Evolutionary conservation across 306 rosid species (phyloP).

Genomic region (Cucumis cinereus): DNA sequence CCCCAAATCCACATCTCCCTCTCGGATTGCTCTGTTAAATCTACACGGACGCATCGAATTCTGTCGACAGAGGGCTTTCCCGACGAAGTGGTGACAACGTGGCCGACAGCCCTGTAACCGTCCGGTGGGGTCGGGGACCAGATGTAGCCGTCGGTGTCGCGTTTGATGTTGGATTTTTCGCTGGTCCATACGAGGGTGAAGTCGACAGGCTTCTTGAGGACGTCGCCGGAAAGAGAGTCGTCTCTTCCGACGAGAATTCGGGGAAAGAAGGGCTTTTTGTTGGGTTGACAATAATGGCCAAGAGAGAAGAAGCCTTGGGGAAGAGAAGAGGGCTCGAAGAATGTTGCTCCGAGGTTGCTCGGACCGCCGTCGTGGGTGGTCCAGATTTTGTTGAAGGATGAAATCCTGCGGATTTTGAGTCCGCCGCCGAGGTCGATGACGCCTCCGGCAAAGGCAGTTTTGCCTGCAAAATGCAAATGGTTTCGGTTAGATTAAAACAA

Average conservation of each 20-base stretch:
- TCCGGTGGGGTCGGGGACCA: slow-evolving; percentile 58
- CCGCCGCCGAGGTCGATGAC: slow-evolving; percentile 61
- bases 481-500: too few relatives aligned
- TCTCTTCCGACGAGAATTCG: slow-evolving; percentile 50
- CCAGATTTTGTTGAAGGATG: slow-evolving; percentile 60
- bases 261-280: slow-evolving; percentile 56
- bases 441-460: slow-evolving; percentile 44
- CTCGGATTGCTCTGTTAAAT: slow-evolving; percentile 51
- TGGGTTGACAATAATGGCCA: slow-evolving; percentile 67
- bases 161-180: slow-evolving; percentile 16
- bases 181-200: slow-evolving; percentile 57
- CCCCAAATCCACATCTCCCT: slow-evolving; percentile 49
- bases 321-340: slow-evolving; percentile 55
- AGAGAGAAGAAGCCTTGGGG: slow-evolving; percentile 56
- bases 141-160: slow-evolving; percentile 39
- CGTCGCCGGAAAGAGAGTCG: slow-evolving; percentile 3
- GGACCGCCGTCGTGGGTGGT: slow-evolving; percentile 41
- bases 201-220: slow-evolving; percentile 33
- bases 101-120: slow-evolving; percentile 62
- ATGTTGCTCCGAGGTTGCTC: slow-evolving; percentile 32
- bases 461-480: slow-evolving; percentile 19
- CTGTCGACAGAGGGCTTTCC: slow-evolving; percentile 45
- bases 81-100: slow-evolving; percentile 37
- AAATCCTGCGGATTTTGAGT: slow-evolving; percentile 33
- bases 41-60: slow-evolving; percentile 45